Evolutionary conservation across 306 rosid species (phyloP).

Genomic region (Cercis canadensis): DNA sequence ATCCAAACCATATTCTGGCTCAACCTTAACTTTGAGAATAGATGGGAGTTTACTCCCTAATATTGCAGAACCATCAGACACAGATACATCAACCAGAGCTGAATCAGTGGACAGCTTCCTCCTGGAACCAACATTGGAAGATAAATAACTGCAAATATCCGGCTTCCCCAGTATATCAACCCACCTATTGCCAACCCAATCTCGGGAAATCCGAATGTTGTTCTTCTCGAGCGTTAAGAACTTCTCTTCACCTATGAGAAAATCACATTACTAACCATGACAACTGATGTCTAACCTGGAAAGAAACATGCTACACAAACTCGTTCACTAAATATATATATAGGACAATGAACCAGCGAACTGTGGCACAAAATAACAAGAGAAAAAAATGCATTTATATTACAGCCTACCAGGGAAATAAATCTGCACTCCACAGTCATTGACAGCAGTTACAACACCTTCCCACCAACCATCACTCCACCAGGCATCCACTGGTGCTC

Average conservation of each 20-base stretch:
- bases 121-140: constrained; percentile 43
- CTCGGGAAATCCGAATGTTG: constrained; percentile 64
- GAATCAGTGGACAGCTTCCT: constrained; percentile 33
- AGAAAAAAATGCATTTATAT: background rate
- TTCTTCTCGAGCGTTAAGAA: constrained; percentile 48
- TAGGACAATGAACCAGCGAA: constrained; percentile 29
- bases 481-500: constrained; percentile 80
- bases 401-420: constrained; percentile 68
- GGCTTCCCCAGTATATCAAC: constrained; percentile 57
- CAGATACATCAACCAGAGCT: constrained; percentile 37
- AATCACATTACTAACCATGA: constrained; percentile 41
- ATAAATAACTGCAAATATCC: constrained; percentile 51
- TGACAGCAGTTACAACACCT: constrained; percentile 63
- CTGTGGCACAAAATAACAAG: constrained; percentile 5
- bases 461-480: constrained; percentile 96
- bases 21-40: constrained; percentile 40
- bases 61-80: constrained; percentile 34
- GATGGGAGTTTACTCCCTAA: constrained; percentile 35
- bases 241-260: constrained; percentile 67
- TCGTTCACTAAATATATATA: background rate
- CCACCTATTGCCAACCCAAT: constrained; percentile 74
- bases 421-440: constrained; percentile 57
- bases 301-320: constrained; percentile 32
- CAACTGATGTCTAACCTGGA: constrained; percentile 5
- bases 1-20: constrained; percentile 41